phyloP scores from a whole-genome alignment of 202 grass and related monocot genomes.

The Musa balbisiana region DNA sequence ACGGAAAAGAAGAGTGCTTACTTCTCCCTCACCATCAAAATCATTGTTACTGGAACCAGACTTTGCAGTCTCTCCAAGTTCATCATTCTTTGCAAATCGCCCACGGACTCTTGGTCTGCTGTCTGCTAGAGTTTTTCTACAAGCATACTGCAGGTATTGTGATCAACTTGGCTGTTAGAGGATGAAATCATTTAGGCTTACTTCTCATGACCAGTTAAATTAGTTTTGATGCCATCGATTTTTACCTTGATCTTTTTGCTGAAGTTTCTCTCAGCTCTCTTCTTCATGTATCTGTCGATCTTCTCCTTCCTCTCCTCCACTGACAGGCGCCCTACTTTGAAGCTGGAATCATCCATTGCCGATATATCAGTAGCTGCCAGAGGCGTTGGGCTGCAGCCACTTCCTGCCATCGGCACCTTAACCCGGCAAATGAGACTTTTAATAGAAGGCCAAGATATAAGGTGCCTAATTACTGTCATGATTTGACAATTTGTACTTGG shows the following conservation, averaged over 20 bases:
- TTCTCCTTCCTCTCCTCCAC: slow-evolving; percentile 90
- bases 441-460: background rate
- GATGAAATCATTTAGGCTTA: background rate
- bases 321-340: slow-evolving; percentile 68
- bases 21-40: slow-evolving; percentile 48
- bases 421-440: slow-evolving; percentile 4
- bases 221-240: background rate
- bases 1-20: slow-evolving; percentile 15
- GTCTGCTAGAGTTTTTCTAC: slow-evolving; percentile 95
- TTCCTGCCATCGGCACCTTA: slow-evolving; percentile 42
- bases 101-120: slow-evolving; percentile 83
- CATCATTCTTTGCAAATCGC: slow-evolving; percentile 93
- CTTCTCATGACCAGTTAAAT: background rate
- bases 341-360: slow-evolving; percentile 59
- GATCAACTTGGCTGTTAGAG: background rate
- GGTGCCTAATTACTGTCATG: background rate
- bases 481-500: too few species aligned
- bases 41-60: slow-evolving; percentile 40
- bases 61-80: slow-evolving; percentile 52
- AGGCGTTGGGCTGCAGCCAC: slow-evolving; percentile 32
- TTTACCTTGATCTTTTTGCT: slow-evolving; percentile 98
- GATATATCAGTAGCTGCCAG: slow-evolving; percentile 43
- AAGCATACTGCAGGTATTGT: slow-evolving; percentile 67
- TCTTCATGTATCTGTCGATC: slow-evolving; percentile 90
- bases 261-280: slow-evolving; percentile 92